Conservation (phyloP, 257 asterid species). For the Plantago major region DNA sequence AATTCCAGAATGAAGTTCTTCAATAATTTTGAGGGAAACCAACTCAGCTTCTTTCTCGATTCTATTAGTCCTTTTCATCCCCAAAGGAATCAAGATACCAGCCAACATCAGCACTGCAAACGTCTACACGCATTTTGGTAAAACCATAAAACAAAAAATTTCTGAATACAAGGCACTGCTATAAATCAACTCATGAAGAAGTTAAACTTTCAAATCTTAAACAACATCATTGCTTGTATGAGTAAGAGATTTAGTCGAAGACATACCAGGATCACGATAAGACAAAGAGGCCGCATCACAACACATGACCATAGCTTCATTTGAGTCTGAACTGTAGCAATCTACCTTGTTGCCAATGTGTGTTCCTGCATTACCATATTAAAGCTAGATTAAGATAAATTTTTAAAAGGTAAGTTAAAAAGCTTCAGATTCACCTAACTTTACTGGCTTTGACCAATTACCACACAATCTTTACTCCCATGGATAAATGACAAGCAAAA, state of each 20-base stretch:
- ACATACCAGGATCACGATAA: constrained; percentile 37
- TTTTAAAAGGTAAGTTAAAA: too few relatives aligned
- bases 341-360: background rate
- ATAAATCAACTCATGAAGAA: background rate
- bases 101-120: constrained; percentile 33
- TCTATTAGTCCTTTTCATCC: constrained; percentile 34
- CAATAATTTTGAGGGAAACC: constrained; percentile 19
- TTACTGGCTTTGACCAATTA: background rate
- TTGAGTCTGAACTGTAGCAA: constrained; percentile 2
- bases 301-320: constrained; percentile 34
- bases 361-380: constrained; percentile 5
- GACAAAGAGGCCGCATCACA: constrained; percentile 34
- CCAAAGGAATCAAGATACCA: constrained; percentile 34
- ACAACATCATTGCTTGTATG: background rate
- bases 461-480: too few relatives aligned
- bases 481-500: too few relatives aligned
- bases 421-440: background rate
- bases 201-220: background rate
- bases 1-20: constrained; percentile 22
- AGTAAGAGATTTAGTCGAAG: background rate
- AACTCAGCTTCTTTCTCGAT: constrained; percentile 31
- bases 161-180: too few relatives aligned
- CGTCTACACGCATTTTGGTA: constrained; percentile 28
- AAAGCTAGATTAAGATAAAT: background rate
- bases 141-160: background rate